Percentiles rank a stretch among this genome's conserved stretches.
These are phyloP conservation scores for Fusarium verticillioides DNA, from an alignment of 2,329 filamentous ascomycete species.

Conservation along the genomic window DNA sequence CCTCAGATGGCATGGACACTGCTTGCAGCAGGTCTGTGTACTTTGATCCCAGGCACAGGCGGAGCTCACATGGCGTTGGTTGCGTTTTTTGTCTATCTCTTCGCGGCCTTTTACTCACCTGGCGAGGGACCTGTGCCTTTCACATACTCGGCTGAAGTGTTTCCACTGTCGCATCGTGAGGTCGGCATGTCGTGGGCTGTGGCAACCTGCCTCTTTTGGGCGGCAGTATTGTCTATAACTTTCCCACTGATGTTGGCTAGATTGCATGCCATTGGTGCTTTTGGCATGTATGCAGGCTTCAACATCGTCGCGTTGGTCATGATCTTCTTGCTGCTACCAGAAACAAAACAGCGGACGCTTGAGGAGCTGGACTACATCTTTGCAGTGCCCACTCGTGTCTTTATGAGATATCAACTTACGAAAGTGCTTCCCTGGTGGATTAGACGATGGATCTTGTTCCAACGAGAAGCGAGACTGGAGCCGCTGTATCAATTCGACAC, in stretches of 20 bases:
- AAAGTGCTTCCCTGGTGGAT: slow-evolving; percentile 70
- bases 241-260: slow-evolving; percentile 66
- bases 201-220: slow-evolving; percentile 71
- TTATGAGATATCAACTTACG: slow-evolving; percentile 66
- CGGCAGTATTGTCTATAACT: slow-evolving; percentile 70
- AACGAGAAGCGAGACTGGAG: slow-evolving; percentile 54
- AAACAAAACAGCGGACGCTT: slow-evolving; percentile 67
- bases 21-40: slow-evolving; percentile 59
- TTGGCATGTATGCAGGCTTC: slow-evolving; percentile 65
- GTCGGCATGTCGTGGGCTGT: slow-evolving; percentile 78
- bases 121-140: slow-evolving; percentile 75
- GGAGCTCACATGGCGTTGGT: slow-evolving; percentile 57
- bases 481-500: slow-evolving; percentile 57
- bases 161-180: slow-evolving; percentile 76
- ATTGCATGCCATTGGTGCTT: slow-evolving; percentile 60
- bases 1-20: slow-evolving; percentile 57
- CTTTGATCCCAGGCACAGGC: slow-evolving; percentile 56
- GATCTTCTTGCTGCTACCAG: slow-evolving; percentile 67
- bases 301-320: slow-evolving; percentile 65
- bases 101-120: slow-evolving; percentile 62
- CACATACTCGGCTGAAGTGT: slow-evolving; percentile 76
- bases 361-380: slow-evolving; percentile 70
- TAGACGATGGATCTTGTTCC: slow-evolving; percentile 65
- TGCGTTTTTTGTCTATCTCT: slow-evolving; percentile 68
- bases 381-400: slow-evolving; percentile 67